These are phyloP conservation scores for Calocybe gambosa DNA, from an alignment of 1,284 basidiomycete genomes.

Conservation along the genomic window DNA sequence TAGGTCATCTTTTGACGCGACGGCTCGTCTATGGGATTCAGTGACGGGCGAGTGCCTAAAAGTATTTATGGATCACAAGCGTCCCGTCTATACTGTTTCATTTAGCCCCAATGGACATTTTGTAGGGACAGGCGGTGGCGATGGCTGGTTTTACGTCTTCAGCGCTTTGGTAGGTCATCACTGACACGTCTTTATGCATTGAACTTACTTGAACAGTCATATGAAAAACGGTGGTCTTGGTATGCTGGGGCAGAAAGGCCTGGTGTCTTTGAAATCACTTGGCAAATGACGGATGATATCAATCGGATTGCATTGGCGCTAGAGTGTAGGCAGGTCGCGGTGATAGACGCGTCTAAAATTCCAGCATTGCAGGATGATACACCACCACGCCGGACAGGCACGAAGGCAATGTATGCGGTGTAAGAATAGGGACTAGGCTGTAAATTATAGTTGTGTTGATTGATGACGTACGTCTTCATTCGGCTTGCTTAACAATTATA, in stretches of 20 bases:
- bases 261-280: slow-evolving; percentile 61
- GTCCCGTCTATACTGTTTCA: slow-evolving; percentile 59
- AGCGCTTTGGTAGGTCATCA: slow-evolving; percentile 36
- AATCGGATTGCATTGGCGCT: slow-evolving; percentile 56
- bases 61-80: slow-evolving; percentile 59
- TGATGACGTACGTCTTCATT: neutral
- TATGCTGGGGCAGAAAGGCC: slow-evolving; percentile 42
- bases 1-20: slow-evolving; percentile 73
- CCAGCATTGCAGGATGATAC: slow-evolving; percentile 24
- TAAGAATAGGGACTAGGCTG: neutral
- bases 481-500: neutral
- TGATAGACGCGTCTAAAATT: slow-evolving; percentile 47
- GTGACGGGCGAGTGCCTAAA: slow-evolving; percentile 66
- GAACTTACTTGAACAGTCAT: slow-evolving; percentile 26
- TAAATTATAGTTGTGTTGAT: neutral
- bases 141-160: slow-evolving; percentile 57
- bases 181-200: neutral
- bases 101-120: slow-evolving; percentile 63
- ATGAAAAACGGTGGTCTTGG: slow-evolving; percentile 52
- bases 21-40: slow-evolving; percentile 73
- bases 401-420: slow-evolving; percentile 1
- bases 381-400: neutral
- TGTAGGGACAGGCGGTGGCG: slow-evolving; percentile 54
- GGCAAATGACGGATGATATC: slow-evolving; percentile 42
- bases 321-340: slow-evolving; percentile 46